Percentiles rank a stretch among this genome's conserved stretches.
phyloP scores from a whole-genome alignment of 306 rosid species.

The Ziziphus jujuba region DNA sequence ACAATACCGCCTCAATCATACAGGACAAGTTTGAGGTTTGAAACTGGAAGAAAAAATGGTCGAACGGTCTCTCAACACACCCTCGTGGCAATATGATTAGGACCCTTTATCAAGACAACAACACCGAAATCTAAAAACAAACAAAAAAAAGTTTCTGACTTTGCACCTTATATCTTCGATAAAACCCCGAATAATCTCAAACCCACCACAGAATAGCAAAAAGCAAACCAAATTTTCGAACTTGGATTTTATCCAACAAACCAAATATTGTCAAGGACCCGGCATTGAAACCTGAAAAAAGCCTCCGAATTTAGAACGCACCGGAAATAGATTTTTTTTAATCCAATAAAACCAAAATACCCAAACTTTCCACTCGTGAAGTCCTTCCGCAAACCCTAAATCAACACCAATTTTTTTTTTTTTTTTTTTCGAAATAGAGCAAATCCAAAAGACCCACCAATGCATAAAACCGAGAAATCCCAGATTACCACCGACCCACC shows the following conservation, averaged over 20 bases:
- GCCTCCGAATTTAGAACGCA: conserved; percentile 18
- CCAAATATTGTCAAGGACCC: conserved; percentile 27
- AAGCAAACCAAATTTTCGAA: conserved; percentile 21
- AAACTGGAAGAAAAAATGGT: conserved; percentile 3
- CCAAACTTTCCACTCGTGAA: conserved; percentile 15
- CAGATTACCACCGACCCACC: conserved; percentile 22
- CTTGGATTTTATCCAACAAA: conserved; percentile 4
- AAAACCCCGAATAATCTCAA: conserved; percentile 24
- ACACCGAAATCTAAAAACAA: not conserved
- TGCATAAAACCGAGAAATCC: conserved; percentile 19
- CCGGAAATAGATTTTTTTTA: conserved; percentile 23
- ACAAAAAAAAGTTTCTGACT: not conserved
- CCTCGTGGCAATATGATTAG: conserved; percentile 28
- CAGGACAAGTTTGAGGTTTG: not conserved
- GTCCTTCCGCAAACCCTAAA: conserved; percentile 43
- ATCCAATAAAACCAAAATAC: conserved; percentile 20
- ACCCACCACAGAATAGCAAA: conserved; percentile 23
- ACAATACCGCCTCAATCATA: conserved; percentile 18
- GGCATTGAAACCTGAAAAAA: conserved; percentile 15
- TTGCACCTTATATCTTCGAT: conserved; percentile 20
- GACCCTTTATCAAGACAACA: conserved; percentile 3
- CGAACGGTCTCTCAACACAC: conserved; percentile 26
- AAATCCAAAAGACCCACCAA: conserved; percentile 25
- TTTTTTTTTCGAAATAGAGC: not conserved
- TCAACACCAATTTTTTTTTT: conserved; percentile 1